phyloP scores from a whole-genome alignment of 2,329 filamentous ascomycete genomes.

The Epichloe baconii region DNA sequence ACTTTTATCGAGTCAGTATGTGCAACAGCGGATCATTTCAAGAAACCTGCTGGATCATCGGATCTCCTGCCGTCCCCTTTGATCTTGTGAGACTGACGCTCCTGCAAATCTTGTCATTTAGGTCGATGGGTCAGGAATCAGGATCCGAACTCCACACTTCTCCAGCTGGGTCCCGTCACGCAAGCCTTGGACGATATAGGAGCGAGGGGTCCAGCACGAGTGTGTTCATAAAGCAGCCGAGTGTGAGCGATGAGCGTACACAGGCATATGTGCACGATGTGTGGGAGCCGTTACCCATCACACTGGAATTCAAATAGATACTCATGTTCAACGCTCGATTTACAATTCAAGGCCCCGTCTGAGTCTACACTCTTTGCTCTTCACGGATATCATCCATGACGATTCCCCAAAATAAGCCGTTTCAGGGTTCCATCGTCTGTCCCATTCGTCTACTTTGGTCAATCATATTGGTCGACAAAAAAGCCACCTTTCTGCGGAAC shows the following conservation, averaged over 20 bases:
- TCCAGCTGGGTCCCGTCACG: conserved; percentile 1
- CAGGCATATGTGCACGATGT: not conserved
- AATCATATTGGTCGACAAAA: not conserved
- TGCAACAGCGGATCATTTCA: no score
- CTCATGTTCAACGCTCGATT: not conserved
- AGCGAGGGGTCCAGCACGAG: not conserved
- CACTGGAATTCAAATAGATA: not conserved
- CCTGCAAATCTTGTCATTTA: not conserved
- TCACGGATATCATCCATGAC: not conserved
- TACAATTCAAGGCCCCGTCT: not conserved
- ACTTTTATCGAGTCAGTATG: no score
- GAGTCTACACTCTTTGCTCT: no score
- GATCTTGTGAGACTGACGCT: not conserved
- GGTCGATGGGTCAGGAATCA: conserved; percentile 2
- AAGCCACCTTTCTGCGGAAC: conserved; percentile 2
- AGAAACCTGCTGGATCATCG: not conserved
- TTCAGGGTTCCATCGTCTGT: not conserved
- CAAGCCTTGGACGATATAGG: not conserved
- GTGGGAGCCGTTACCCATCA: not conserved
- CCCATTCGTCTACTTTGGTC: not conserved
- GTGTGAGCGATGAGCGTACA: not conserved
- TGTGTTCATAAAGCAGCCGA: not conserved
- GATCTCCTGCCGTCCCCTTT: not conserved
- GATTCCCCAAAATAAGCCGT: not conserved
- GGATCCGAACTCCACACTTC: conserved; percentile 1